Evolutionary conservation across 106 monocot genomes (phyloP).

Genomic region (Alisma plantagoaquatica): DNA sequence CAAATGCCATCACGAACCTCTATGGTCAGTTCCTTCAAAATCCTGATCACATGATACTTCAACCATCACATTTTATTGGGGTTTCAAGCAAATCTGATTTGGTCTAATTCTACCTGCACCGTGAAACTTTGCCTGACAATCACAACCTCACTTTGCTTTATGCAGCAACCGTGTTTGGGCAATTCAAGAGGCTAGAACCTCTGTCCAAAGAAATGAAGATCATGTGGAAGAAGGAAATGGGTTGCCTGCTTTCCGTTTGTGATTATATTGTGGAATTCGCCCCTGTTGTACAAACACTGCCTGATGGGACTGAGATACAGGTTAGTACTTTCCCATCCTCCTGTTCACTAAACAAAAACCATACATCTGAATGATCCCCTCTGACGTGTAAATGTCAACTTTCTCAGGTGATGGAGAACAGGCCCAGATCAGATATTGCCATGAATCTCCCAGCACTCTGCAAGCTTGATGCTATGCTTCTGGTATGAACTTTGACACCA

Average conservation of each 20-base stretch:
- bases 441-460: conserved; percentile 68
- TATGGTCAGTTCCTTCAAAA: too few species aligned
- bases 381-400: too few species aligned
- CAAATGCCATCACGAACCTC: conserved; percentile 87
- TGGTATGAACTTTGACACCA: too few species aligned
- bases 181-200: conserved; percentile 55
- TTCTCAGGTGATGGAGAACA: conserved; percentile 49
- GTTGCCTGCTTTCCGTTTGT: conserved; percentile 68
- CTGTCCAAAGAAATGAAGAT: conserved; percentile 47
- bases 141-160: not conserved
- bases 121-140: not conserved
- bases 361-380: too few species aligned
- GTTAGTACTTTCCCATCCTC: too few species aligned
- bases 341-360: too few species aligned
- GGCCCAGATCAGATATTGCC: conserved; percentile 67
- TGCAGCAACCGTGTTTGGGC: conserved; percentile 62
- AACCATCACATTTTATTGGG: not conserved
- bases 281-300: too few species aligned
- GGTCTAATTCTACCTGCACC: not conserved
- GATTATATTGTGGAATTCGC: conserved; percentile 73
- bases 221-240: conserved; percentile 82
- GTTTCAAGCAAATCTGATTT: not conserved
- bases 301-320: too few species aligned
- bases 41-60: not conserved
- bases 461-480: conserved; percentile 57